Base-by-base conservation (phyloP, 2,329 filamentous ascomycete species). In the Diplodia intermedia region DNA sequence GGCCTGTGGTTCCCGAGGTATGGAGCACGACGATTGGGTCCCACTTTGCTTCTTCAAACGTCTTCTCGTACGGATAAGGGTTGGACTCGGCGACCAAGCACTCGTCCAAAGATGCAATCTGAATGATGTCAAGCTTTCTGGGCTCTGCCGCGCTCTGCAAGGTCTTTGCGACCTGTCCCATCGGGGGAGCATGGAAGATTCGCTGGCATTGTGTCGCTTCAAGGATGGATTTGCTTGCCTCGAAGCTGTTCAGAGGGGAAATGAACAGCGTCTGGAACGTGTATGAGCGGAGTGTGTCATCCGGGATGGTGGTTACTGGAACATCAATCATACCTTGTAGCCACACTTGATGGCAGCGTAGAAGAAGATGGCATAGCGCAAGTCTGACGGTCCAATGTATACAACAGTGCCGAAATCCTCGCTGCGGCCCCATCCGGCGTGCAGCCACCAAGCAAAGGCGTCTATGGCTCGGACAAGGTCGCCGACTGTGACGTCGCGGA, bases 1-100 rank as follows among this genome's bases (percentile, higher is more conserved):
- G 65, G 7, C 78, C 77, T 0, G 76, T 80, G 0, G 76, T 74
- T 1, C 77, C 77, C 12, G 75, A 78, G 0, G 77, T 76, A 65
- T 78, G 77, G 52, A 79, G 29, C 2, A 77, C 70, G 0, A 73
- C 69, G 11, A 75, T 50, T 0, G 70, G 73, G 31, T 79, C 76
- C n/a, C 63, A 31, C 3, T 65, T 33, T 53, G 74, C 71, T 29
- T 73, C 70, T 33, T 73, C 72, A 50, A 72, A 77, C 4, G 66
- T 69, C 49, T 70, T 71, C 18, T 62, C 47, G 40, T 70, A 72
- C 4, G 69, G 38, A 65, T 70, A 72, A 15, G 69, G 26, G 4
- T 18, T 53, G 14, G 50, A 53, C 2, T 29, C 50, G 3, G 50
- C 50, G 2, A 7, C 12, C 50, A 53, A 53, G 50, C 50, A 53